These are phyloP conservation scores for Eutrema heterophyllum DNA, from an alignment of 345 rosid genomes.

Conservation along the genomic window DNA sequence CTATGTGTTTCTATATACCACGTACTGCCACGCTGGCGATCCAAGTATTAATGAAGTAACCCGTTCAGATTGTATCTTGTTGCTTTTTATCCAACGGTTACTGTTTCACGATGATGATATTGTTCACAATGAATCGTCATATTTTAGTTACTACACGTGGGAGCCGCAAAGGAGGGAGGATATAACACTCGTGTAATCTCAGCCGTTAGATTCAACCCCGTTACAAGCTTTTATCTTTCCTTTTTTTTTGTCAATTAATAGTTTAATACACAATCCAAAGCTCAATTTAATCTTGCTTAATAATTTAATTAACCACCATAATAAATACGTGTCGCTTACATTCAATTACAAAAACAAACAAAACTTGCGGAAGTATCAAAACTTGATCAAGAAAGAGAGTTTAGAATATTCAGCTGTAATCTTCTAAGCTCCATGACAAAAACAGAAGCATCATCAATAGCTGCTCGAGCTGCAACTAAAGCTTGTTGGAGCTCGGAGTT, in stretches of 20 bases:
- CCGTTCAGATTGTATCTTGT: conserved; percentile 25
- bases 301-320: neutral
- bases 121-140: neutral
- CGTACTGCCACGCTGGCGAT: conserved; percentile 29
- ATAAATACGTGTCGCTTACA: neutral
- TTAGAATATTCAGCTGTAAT: conserved; percentile 43
- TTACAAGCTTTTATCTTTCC: neutral
- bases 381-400: conserved; percentile 31
- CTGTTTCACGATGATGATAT: neutral
- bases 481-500: conserved; percentile 47
- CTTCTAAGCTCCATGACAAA: conserved; percentile 45
- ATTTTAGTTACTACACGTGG: conserved; percentile 14
- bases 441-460: conserved; percentile 46
- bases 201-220: conserved; percentile 4
- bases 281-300: neutral
- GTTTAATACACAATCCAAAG: neutral
- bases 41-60: neutral
- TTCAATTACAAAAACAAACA: neutral
- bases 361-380: neutral
- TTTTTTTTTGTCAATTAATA: neutral
- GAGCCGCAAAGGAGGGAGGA: neutral
- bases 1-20: conserved; percentile 1
- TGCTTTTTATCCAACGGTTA: conserved; percentile 18
- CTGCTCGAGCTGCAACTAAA: conserved; percentile 36
- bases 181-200: neutral